phyloP scores from a whole-genome alignment of 2,329 filamentous ascomycete genomes.

The Alternaria sp. region DNA sequence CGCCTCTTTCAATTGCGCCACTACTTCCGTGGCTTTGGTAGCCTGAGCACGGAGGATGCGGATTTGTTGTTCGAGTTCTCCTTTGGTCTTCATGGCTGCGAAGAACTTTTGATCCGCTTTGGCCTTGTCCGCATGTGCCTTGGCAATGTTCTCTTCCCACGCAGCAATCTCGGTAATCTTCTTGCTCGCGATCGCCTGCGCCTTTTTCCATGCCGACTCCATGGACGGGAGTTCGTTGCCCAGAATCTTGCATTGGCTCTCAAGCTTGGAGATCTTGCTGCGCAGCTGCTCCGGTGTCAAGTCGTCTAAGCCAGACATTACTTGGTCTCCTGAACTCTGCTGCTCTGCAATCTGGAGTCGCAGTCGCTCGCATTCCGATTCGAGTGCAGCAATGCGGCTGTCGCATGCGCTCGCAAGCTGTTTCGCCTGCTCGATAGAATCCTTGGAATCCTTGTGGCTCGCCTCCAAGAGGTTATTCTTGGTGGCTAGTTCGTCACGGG shows the following conservation, averaged over 20 bases:
- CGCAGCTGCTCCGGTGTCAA: conserved; percentile 75
- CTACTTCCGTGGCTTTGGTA: conserved; percentile 89
- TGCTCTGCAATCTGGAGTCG: conserved; percentile 61
- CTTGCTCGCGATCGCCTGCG: conserved; percentile 81
- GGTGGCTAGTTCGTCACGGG: conserved; percentile 83
- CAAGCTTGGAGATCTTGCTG: conserved; percentile 73
- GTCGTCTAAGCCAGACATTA: conserved; percentile 58
- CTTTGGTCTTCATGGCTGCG: conserved; percentile 90
- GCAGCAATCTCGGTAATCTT: conserved; percentile 80
- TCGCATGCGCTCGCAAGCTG: conserved; percentile 82
- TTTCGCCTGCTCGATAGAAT: conserved; percentile 74
- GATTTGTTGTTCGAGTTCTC: conserved; percentile 81
- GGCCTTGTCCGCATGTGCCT: conserved; percentile 84
- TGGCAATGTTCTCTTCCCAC: conserved; percentile 77
- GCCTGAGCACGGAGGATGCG: conserved; percentile 81
- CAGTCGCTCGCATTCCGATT: conserved; percentile 80
- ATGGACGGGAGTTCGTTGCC: conserved; percentile 88
- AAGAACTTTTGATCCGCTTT: conserved; percentile 99
- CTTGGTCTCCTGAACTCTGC: conserved; percentile 25
- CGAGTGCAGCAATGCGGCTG: conserved; percentile 78
- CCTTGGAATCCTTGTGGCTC: conserved; percentile 76
- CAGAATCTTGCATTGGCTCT: conserved; percentile 81
- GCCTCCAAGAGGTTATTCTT: conserved; percentile 82
- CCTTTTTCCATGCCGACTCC: conserved; percentile 89
- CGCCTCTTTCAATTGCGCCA: conserved; percentile 88